Conservation (phyloP, 148 eudicot species). For the Chenopodium quinoa region DNA sequence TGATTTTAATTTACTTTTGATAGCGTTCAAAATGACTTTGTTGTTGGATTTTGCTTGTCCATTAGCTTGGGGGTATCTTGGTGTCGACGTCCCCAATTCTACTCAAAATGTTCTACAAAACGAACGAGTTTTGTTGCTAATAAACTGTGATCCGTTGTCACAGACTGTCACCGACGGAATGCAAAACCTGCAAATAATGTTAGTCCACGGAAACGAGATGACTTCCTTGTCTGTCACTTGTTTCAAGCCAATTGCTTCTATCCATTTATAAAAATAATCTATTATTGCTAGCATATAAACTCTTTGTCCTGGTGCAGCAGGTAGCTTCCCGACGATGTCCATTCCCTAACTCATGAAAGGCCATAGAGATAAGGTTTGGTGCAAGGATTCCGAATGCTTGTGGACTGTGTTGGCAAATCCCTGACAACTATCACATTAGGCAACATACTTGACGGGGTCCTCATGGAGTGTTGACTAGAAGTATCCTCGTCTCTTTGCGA, state of each 20-base stretch:
- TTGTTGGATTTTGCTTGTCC: not conserved
- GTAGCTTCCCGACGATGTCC: not conserved
- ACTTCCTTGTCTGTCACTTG: not conserved
- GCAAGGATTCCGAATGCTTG: not conserved
- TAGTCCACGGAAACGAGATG: too few species aligned
- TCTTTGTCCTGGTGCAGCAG: not conserved
- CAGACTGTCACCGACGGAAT: too few species aligned
- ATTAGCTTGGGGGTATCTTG: too few species aligned
- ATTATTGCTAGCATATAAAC: not conserved
- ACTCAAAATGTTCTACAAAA: not conserved
- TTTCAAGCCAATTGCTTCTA: not conserved
- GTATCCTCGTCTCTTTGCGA: too few species aligned
- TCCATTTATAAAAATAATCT: not conserved
- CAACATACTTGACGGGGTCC: not conserved
- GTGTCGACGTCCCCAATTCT: too few species aligned
- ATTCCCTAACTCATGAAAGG: not conserved
- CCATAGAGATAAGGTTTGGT: not conserved
- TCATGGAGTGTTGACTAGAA: too few species aligned
- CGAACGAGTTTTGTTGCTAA: not conserved
- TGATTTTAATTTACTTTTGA: too few species aligned
- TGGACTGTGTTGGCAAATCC: not conserved
- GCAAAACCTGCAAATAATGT: too few species aligned
- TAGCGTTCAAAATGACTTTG: not conserved
- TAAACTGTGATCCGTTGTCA: not conserved
- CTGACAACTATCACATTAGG: not conserved